Base-by-base conservation (phyloP, 768 basidiomycete species). In the Leucocoprinus leucothites region DNA sequence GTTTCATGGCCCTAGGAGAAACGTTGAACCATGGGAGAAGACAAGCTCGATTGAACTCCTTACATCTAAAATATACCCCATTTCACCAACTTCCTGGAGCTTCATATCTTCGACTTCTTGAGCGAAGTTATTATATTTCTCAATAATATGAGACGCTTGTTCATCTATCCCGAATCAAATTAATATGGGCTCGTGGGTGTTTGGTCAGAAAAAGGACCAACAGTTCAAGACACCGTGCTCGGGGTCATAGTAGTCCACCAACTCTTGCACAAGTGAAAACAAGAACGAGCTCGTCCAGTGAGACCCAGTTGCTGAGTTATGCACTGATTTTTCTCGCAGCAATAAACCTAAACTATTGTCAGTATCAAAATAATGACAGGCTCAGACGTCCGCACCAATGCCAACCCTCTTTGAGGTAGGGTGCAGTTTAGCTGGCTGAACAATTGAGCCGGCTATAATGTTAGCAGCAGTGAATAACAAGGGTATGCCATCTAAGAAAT, bases 11-110 rank as follows among this genome's bases (percentile, higher is more conserved):
- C 95, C 95, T 97, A n/a, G 61, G 31, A 38, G 26, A 56, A 24
- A 19, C 47, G 24, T 13, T 22, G n/a, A 26, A 45, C 14, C 31
- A 13, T 9, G 8, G 41, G 9, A 1, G 38, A 24, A 31, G 21
- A 9, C 11, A 5, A 31, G 5, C 31, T 31, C 16, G 36, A 1
- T 38, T 9, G 9, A 38, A 11, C 21, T 2, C 70, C 91, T 67
- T 62, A 96, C 96, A 61, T 93, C 84, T 3, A 98, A 75, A 9
- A 95, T 63, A 2, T 91, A 83, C 57, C 80, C 87, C 14, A 81
- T 80, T 43, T 95, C 87, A 21, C 88, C 82, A 1, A 74, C 76
- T 2, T 69, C 63, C 38, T 80, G 76, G 19, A 98, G 71, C 2
- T 72, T 78, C 11, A 92, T 76, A 51, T 84, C 80, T 54, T 85